Conservation (phyloP, 345 rosid species). For the Citrus unshiu region DNA sequence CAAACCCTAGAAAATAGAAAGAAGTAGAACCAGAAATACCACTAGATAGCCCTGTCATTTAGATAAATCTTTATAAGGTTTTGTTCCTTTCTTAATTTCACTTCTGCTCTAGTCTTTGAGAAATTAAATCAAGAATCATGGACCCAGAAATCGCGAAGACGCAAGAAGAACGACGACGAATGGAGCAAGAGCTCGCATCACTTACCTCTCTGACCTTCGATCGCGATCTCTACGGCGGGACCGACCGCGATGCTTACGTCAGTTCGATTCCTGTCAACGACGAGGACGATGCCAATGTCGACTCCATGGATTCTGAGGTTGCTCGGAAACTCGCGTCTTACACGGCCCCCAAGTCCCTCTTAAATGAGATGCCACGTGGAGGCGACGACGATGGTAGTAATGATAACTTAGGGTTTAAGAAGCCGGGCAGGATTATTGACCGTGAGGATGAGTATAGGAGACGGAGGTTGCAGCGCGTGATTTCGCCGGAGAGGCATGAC, state of each 20-base stretch:
- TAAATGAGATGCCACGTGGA: conserved; percentile 72
- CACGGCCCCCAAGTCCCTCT: conserved; percentile 82
- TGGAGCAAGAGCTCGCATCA: conserved; percentile 77
- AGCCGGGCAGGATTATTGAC: conserved; percentile 70
- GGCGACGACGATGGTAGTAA: conserved; percentile 51
- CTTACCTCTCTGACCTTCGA: conserved; percentile 70
- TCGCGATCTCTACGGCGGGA: conserved; percentile 72
- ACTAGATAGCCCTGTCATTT: not conserved
- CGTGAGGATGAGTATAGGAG: conserved; percentile 91
- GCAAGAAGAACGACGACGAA: conserved; percentile 70
- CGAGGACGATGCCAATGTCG: conserved; percentile 70
- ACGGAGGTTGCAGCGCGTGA: conserved; percentile 71
- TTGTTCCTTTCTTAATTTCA: not conserved
- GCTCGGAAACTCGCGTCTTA: conserved; percentile 78
- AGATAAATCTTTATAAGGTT: not conserved
- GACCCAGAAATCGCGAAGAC: conserved; percentile 80
- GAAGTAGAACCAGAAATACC: not conserved
- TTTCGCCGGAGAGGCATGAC: conserved; percentile 95
- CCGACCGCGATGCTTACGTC: conserved; percentile 61
- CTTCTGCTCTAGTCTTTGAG: not conserved
- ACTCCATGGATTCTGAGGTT: conserved; percentile 59
- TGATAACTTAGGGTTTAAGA: conserved; percentile 48
- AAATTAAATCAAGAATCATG: conserved; percentile 10
- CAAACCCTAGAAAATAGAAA: not conserved
- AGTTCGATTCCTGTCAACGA: conserved; percentile 79